Conservation (phyloP, 495 filamentous ascomycete species). For the Hapsidospora chrysogenum region DNA sequence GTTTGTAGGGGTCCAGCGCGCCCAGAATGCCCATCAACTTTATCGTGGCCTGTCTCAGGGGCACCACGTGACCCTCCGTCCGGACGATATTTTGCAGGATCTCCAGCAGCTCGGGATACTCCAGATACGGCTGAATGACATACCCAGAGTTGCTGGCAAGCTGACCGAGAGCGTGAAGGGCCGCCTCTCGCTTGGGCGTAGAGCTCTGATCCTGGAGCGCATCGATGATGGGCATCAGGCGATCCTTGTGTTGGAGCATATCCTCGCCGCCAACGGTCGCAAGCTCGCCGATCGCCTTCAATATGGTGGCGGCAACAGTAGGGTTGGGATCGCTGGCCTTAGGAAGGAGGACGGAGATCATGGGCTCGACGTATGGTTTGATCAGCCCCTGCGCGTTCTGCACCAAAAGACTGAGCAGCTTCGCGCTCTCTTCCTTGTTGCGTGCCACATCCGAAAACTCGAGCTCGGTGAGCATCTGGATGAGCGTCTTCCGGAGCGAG, state of each 20-base stretch:
- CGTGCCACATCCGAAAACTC: constrained; percentile 87
- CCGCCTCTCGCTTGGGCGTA: constrained; percentile 72
- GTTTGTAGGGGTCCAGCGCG: constrained; percentile 88
- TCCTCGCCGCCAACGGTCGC: constrained; percentile 82
- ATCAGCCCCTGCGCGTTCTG: constrained; percentile 80
- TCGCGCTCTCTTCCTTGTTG: constrained; percentile 90
- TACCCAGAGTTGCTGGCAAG: constrained; percentile 90
- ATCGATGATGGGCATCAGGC: constrained; percentile 83
- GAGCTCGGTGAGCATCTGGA: constrained; percentile 89
- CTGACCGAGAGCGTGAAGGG: constrained; percentile 79
- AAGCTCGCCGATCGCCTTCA: constrained; percentile 83
- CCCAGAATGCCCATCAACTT: constrained; percentile 93
- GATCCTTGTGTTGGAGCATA: constrained; percentile 73
- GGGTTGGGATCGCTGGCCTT: constrained; percentile 71
- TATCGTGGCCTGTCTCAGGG: constrained; percentile 81
- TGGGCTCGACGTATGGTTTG: constrained; percentile 88
- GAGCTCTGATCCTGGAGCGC: constrained; percentile 87
- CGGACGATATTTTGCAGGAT: constrained; percentile 89
- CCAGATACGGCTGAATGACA: constrained; percentile 89
- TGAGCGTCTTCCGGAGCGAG: constrained; percentile 78
- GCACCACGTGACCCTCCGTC: constrained; percentile 61
- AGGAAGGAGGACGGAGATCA: constrained; percentile 77
- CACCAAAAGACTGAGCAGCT: constrained; percentile 80
- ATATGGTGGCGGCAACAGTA: constrained; percentile 78
- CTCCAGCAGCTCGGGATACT: constrained; percentile 82